Evolutionary conservation across 306 rosid genomes (phyloP), one percentile per base, ranked within the genome.

Genomic region (Trifolium dubium): DNA sequence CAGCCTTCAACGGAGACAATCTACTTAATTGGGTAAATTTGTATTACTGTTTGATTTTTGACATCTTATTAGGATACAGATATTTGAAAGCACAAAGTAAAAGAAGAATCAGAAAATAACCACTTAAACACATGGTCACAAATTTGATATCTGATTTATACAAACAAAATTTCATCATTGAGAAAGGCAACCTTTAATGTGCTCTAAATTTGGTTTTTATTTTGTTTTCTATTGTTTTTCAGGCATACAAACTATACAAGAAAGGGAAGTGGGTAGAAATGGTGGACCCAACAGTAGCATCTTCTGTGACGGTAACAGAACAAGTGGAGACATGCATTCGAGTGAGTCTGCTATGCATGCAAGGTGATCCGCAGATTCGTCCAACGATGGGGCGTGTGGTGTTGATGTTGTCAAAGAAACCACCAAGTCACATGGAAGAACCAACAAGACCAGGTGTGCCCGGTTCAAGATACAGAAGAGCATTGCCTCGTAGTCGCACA

Each of bases 211-310:
- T 56, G 63, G n/a, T 28, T 28, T 50, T 9, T 64, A 64, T 9
- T 17, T 64, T 63, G 30, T 37, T 15, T 4, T 37, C 11, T 67
- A 4, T 14, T 17, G 11, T 2, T 19, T 53, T 62, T 40, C 69
- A 93, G 98, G 87, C 94, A 73, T 93, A 93, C 87, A 89, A 83
- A 78, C 88, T 88, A 13, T 87, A 88, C 90, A 93, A 85, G 88
- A 93, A 84, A 76, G 94, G 93, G 29, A 88, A 72, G 64, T 70
- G 89, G 67, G 14, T 88, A 79, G 98, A 93, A 65, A 77, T 93
- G 1, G 61, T 91, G 81, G 98, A 93, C 69, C 77, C 93, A 0
- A 41, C 74, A 15, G 19, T 93, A 59, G 92, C 85, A 37, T 54
- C 86, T n/a, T 82, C 94, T 0, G 88, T 83, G 29, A 6, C n/a